Evolutionary conservation across 83 land plant species (phyloP).

Genomic region (Larix sibirica): DNA sequence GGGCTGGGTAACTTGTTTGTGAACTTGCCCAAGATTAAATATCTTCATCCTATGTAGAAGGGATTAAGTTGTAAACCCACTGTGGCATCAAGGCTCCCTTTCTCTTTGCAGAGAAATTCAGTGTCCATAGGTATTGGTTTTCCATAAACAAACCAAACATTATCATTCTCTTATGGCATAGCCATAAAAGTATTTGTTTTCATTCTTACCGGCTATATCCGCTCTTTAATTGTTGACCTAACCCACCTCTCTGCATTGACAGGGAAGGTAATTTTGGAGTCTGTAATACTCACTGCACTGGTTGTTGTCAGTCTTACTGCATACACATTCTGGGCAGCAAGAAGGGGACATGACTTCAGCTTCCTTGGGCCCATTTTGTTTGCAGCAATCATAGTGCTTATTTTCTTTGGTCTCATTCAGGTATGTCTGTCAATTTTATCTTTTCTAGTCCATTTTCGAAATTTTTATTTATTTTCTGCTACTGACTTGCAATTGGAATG

Average conservation of each 20-base stretch:
- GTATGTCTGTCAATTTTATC: conserved; percentile 23
- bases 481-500: too few relatives aligned
- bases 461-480: not conserved
- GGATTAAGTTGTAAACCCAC: too few relatives aligned
- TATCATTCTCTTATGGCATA: too few relatives aligned
- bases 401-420: conserved; percentile 75
- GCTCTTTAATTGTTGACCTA: not conserved
- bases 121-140: too few relatives aligned
- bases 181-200: too few relatives aligned
- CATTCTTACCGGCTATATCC: too few relatives aligned
- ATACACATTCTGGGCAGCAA: conserved; percentile 95
- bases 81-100: too few relatives aligned
- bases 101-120: too few relatives aligned
- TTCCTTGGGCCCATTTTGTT: conserved; percentile 88
- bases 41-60: too few relatives aligned
- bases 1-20: too few relatives aligned
- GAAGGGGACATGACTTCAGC: conserved; percentile 75
- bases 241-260: conserved; percentile 18
- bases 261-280: conserved; percentile 85
- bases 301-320: conserved; percentile 73
- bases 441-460: not conserved
- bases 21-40: too few relatives aligned
- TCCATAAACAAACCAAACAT: too few relatives aligned
- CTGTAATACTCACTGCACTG: conserved; percentile 67
- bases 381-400: conserved; percentile 56